Evolutionary conservation across 1,284 basidiomycete species (phyloP), one percentile per base, ranked within the genome.

Genomic region (Flammula alnicola): DNA sequence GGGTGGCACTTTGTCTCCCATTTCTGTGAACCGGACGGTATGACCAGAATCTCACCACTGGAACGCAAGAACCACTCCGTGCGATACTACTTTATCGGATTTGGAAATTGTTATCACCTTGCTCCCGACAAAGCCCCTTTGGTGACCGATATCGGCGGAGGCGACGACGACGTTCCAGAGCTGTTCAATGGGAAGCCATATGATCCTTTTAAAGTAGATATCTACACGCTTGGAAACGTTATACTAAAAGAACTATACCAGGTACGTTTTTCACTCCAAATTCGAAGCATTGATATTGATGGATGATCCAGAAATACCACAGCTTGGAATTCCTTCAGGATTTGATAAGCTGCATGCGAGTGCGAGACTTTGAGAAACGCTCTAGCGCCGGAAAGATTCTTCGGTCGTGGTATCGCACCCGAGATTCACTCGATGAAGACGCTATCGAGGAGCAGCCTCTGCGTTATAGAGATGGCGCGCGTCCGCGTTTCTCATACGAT

Each of bases 21-120:
- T 35, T 54, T 59, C 29, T 61, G 51, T 44, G 56, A 60, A 40
- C 59, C 58, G 3, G 61, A 63, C 38, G 62, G 63, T 9, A 49
- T 57, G 44, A 59, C 57, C 16, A 48, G 45, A 23, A 53, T 65
- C 25, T 44, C 41, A 19, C 61, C 59, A 7, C 47, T 59, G 10
- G 58, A 59, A 27, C 59, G 61, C 31, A 66, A 59, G 29, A 55
- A 57, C 35, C 52, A 59, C 23, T 55, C 62, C 8, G 64, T 68
- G 6, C 63, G 62, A 14, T 70, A 70, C 47, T 64, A 62, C 39
- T 62, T 68, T 22, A 56, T 66, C 17, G 68, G 68, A 25, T 69
- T 64, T 39, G 67, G 64, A 14, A 55, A 54, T 31, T 63, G 62
- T 20, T 60, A 62, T 26, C 59, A 57, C 29, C 55, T 67, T 25